Evolutionary conservation across 2,329 filamentous ascomycete genomes (phyloP), one percentile per base, ranked within the genome.

Genomic region (Penicillium sp.): DNA sequence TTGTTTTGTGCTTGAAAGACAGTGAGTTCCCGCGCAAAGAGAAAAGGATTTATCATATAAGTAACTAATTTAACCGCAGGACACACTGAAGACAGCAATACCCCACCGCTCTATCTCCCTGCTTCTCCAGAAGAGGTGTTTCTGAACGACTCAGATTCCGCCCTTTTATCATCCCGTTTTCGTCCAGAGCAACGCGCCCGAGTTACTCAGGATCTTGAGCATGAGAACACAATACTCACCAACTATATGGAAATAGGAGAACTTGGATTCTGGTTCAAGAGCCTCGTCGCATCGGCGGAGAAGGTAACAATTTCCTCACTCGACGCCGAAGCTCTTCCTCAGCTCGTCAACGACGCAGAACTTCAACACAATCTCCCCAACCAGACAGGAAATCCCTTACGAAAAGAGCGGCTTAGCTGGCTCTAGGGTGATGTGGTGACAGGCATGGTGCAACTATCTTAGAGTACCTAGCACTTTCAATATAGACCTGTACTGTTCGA

Each of bases 191-290:
- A 91, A 69, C 85, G 88, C 62, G 83, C 87, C 61, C 88, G 88
- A 61, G 84, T 96, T 62, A 79, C 89, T 30, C 85, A 88, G 29
- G 91, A 92, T 61, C 90, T 95, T 79, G 82, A 86, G 61, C 83
- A 84, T 61, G 93, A 97, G 77, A 90, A 94, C 71, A 83, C 85
- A 63, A 73, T 85, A 11, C 81, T 97, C 45, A 79, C 82, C 56
- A 82, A 84, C 55, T 87, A 87, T 72, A 82, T 95, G 21, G 85
- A 90, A 60, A 88, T 88, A 74, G 84, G 87, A 62, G 84, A 88
- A 44, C 83, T 97, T 11, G 86, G 88, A 7, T 84, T 89, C 60
- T 96, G 93, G 91, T 84, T 85, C 62, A 75, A 73, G 17, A 71
- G 72, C 53, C 66, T 78, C 30, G 46, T 71, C 7, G 60, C 68